Base-by-base conservation (phyloP, 2,329 filamentous ascomycete species). In the Neurospora crassa region DNA sequence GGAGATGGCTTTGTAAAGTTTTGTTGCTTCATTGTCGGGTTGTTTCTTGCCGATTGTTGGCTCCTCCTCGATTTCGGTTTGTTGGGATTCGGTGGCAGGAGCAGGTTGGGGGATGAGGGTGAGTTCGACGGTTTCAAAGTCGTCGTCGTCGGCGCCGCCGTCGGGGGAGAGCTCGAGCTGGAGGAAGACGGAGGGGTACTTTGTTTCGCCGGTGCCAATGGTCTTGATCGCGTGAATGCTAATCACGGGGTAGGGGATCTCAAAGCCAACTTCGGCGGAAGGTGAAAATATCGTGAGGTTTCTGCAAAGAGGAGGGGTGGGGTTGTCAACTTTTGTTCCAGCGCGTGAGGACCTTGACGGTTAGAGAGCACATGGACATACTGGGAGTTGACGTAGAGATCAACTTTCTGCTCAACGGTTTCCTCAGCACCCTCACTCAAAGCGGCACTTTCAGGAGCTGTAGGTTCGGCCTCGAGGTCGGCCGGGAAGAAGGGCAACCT, bases 141-240 rank as follows among this genome's bases (percentile, higher is more conserved):
- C 83, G 71, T 91, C 89, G 74, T 91, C 90, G 68, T 90, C 87
- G 41, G 87, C 80, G 72, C 83, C 83, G 67, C 85, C 83, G 71
- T 86, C 84, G 68, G 88, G 86, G 53, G 88, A 86, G 74, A 91
- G 85, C 72, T 90, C 88, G 43, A 92, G 83, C 78, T 92, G 90
- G 83, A 92, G 88, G 81, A 91, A 90, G 18, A 93, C 84, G 6
- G 85, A 84, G 71, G 85, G 83, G 67, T 80, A 78, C 24, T 80
- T 78, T 14, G 76, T 72, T 47, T 81, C 79, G 24, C 82, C 80
- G 40, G 81, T 78, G 67, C 81, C 79, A 76, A 87, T 83, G 71
- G 88, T 87, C 80, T 92, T 90, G 76, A 91, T 87, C 0, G 91
- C 92, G 78, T 94, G 92, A 18, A 94, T 89, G 29, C 89, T 89